Base-by-base conservation (phyloP, 371 early-diverging fungal species). In the Mortierella sp. region DNA sequence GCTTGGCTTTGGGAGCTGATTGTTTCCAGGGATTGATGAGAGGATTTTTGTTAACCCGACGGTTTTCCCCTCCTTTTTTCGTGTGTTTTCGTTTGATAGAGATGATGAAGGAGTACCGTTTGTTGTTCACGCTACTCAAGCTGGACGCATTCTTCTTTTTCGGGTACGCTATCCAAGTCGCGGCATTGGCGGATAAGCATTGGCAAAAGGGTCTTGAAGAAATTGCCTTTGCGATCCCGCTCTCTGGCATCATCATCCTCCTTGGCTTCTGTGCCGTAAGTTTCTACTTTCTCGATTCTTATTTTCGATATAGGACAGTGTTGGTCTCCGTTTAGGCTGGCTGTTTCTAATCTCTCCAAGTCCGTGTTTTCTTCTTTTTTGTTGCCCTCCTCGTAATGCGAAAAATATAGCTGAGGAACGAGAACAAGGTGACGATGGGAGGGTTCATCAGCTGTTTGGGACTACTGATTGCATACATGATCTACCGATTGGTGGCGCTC, bases 101-200 rank as follows among this genome's bases (percentile, higher is more conserved):
- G 43, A 80, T 80, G 81, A 76, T 80, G 81, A 80, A 80, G 41
- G 81, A 80, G 37, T 80, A 80, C 22, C 73, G 81, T 2, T n/a
- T 80, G 24, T 26, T 80, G 40, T 80, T 80, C 40, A 80, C 81
- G 2, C 44, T 80, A 26, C 58, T 80, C 47, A 80, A 80, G 22
- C 43, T 80, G 70, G 81, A 80, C 64, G 76, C 81, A 26, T 80
- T 80, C 58, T 76, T 80, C 73, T 80, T 80, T 63, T 64, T 80
- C 43, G 81, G 73, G n/a, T 80, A 80, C 31, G 81, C 81, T 8
- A 72, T 80, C 14, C 77, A 76, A n/a, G 52, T 80, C 19, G 81
- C 73, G 16, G 66, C 74, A 13, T 45, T 80, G 48, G 76, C 77
- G 11, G 81, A 76, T 40, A 73, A 70, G 26, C 48, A 76, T 22